Base-by-base conservation (phyloP, 2,329 filamentous ascomycete genomes). In the Botryosphaeria dothidea region DNA sequence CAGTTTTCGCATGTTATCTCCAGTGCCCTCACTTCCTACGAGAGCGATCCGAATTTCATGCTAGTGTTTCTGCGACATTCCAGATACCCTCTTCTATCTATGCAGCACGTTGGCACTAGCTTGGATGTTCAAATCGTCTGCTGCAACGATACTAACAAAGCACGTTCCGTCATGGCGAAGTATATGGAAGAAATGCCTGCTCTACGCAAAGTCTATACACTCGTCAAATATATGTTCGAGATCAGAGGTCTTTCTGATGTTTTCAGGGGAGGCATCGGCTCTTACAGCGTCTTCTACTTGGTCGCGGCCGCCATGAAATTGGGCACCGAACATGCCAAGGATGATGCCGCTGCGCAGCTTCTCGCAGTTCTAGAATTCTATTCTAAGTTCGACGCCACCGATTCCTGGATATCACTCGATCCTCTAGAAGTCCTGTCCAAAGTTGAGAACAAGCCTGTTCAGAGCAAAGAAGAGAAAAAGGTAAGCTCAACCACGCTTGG, bases 211-310 rank as follows among this genome's bases (percentile, higher is more conserved):
- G 67, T 88, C 8, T 88, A 84, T 70, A 74, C 78, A 31, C 70
- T 84, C 11, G 65, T 85, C 27, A 85, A 84, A 67, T 77, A 82
- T 57, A 76, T 81, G 17, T 76, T 89, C 45, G 79, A 84, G 60
- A 75, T 83, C 23, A 80, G 83, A 43, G 79, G 78, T 25, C 71
- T 88, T 2, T 78, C 79, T 34, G 80, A 84, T 61, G 78, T 82
- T 19, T 79, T 75, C 62, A 70, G 73, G 3, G 81, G 81, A n/a
- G 83, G 84, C 1, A 73, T 88, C 36, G 81, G 81, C 17, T 82
- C 84, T 0, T 86, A 88, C 69, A 77, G 81, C 13, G 75, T 87
- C 9, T 80, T 86, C 69, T 83, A 87, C 76, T 84, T 88, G 78
- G 73, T 88, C 19, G 82, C 84, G 15, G 83, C 85, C 4, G 81